Percentiles rank a stretch among this genome's conserved stretches.
These are phyloP conservation scores for Penicillium sp. DNA, from an alignment of 2,329 filamentous ascomycete species.

Conservation along the genomic window DNA sequence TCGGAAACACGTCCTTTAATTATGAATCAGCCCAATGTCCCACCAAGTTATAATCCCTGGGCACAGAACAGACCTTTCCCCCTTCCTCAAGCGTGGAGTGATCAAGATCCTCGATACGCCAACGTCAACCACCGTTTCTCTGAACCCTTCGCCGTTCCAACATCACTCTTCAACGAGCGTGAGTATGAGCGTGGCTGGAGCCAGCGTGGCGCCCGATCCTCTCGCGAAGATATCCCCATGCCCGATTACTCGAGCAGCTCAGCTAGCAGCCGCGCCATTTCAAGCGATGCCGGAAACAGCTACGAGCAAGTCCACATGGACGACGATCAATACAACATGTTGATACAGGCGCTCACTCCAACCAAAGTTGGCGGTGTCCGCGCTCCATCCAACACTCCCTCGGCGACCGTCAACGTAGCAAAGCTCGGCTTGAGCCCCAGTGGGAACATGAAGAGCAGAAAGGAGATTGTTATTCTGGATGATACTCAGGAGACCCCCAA, in stretches of 20 bases:
- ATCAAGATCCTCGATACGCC: conserved; percentile 29
- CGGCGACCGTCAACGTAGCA: conserved; percentile 22
- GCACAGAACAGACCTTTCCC: conserved; percentile 30
- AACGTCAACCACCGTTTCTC: conserved; percentile 11
- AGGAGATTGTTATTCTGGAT: conserved; percentile 23
- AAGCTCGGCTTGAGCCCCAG: conserved; percentile 34
- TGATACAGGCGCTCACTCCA: conserved; percentile 40
- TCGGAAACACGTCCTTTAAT: conserved; percentile 11
- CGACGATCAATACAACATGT: conserved; percentile 37
- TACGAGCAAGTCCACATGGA: conserved; percentile 39
- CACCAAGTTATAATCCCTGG: conserved; percentile 28
- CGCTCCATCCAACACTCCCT: conserved; percentile 32
- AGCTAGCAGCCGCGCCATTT: conserved; percentile 40
- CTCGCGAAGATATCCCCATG: conserved; percentile 49
- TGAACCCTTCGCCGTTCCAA: conserved; percentile 40
- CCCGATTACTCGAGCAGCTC: conserved; percentile 48
- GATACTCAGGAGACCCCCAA: conserved; percentile 24
- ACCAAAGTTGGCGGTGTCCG: conserved; percentile 32
- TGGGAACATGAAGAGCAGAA: conserved; percentile 32
- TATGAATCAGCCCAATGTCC: conserved; percentile 17
- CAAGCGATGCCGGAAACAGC: conserved; percentile 42
- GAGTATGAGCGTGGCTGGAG: conserved; percentile 20
- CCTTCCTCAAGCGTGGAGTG: conserved; percentile 20
- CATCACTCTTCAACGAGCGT: conserved; percentile 29
- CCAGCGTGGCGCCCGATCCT: conserved; percentile 35